Conservation (phyloP, 2,329 filamentous ascomycete species). For the Xylaria arbuscula region DNA sequence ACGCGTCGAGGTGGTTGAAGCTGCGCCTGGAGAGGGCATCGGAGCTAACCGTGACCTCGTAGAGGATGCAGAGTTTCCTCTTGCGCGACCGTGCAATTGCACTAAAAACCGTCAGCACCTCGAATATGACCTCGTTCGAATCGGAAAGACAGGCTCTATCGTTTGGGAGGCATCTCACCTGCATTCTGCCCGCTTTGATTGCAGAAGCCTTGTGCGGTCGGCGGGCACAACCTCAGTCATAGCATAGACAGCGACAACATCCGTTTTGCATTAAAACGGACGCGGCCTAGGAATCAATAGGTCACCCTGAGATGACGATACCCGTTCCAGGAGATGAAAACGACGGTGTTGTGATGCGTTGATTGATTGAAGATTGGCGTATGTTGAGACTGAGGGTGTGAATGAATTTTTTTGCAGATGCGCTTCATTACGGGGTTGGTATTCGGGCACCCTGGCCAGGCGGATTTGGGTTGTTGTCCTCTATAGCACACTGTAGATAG, state of each 20-base stretch:
- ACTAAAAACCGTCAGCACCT: constrained; percentile 62
- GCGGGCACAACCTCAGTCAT: constrained; percentile 76
- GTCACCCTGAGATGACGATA: constrained; percentile 49
- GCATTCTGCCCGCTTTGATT: constrained; percentile 71
- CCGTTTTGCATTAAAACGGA: constrained; percentile 74
- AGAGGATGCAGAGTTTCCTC: constrained; percentile 90
- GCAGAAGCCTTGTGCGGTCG: constrained; percentile 74
- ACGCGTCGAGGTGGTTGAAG: constrained; percentile 68
- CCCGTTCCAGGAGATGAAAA: constrained; percentile 53
- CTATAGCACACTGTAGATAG: constrained; percentile 32
- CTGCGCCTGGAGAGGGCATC: constrained; percentile 69
- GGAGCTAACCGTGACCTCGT: constrained; percentile 78
- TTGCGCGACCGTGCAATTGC: constrained; percentile 85
- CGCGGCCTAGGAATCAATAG: constrained; percentile 55
- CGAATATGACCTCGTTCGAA: constrained; percentile 58
- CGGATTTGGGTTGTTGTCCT: constrained; percentile 32
- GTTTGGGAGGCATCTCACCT: constrained; percentile 61
- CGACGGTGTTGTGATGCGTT: constrained; percentile 49
- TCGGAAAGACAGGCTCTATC: constrained; percentile 64
- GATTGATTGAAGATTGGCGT: constrained; percentile 47
- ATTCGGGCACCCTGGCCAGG: constrained; percentile 21
- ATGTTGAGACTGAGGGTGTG: constrained; percentile 37
- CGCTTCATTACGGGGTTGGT: constrained; percentile 30
- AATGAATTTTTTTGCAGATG: constrained; percentile 43
- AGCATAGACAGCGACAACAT: constrained; percentile 75